phyloP scores from a whole-genome alignment of 257 asterid species.

The Penstemon davidsonii region DNA sequence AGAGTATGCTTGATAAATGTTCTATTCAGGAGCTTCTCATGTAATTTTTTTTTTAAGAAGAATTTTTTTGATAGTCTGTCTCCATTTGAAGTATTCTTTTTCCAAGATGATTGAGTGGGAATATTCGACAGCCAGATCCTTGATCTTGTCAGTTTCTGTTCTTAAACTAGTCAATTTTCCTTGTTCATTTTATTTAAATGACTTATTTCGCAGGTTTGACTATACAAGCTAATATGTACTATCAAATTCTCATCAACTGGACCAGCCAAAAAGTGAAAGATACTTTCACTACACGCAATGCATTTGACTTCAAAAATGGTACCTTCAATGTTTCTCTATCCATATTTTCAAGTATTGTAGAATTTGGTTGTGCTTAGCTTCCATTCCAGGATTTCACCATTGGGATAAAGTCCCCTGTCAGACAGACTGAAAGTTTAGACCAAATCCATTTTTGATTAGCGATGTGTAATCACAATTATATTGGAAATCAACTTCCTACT shows the following conservation, averaged over 20 bases:
- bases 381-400: too few species aligned
- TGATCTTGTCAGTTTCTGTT: slow-evolving; percentile 10
- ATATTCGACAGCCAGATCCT: not conserved
- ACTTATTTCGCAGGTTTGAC: slow-evolving; percentile 70
- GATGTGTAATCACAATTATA: too few species aligned
- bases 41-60: too few species aligned
- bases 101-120: slow-evolving; percentile 3
- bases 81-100: too few species aligned
- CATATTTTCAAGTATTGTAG: slow-evolving; percentile 8
- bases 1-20: not conserved
- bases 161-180: not conserved
- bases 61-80: too few species aligned
- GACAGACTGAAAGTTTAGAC: too few species aligned
- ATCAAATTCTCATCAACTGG: slow-evolving; percentile 84
- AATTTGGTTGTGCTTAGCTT: not conserved
- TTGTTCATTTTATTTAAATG: not conserved
- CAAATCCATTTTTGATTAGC: too few species aligned
- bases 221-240: slow-evolving; percentile 79
- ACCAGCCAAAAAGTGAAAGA: slow-evolving; percentile 97
- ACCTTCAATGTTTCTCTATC: slow-evolving; percentile 23
- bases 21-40: slow-evolving; percentile 4
- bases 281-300: slow-evolving; percentile 69
- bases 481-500: too few species aligned
- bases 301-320: slow-evolving; percentile 90
- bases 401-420: too few species aligned